phyloP scores from a whole-genome alignment of 2,329 filamentous ascomycete genomes.

The Leptographium lundbergii region DNA sequence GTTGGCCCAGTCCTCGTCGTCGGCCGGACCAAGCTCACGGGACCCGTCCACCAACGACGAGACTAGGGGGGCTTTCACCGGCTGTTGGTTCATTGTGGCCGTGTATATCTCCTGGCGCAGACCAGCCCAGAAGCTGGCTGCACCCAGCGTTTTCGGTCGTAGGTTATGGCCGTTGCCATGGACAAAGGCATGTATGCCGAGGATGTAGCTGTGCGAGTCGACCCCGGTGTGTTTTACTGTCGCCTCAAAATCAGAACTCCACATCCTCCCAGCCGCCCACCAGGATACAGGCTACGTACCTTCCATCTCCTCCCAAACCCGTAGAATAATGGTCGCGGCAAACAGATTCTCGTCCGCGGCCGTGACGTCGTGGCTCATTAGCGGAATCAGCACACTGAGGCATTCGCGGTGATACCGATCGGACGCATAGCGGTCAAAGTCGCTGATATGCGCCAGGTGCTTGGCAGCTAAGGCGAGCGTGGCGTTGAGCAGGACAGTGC shows the following conservation, averaged over 20 bases:
- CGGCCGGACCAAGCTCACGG: slow-evolving; percentile 30
- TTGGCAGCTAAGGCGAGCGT: slow-evolving; percentile 43
- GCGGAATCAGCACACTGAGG: slow-evolving; percentile 32
- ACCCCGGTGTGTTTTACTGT: slow-evolving; percentile 28
- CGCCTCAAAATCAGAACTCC: not conserved
- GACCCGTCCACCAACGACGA: slow-evolving; percentile 32
- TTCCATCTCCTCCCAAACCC: slow-evolving; percentile 44
- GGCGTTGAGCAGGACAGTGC: slow-evolving; percentile 40
- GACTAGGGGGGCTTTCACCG: slow-evolving; percentile 35
- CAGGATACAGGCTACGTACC: slow-evolving; percentile 5
- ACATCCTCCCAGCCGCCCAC: too few relatives aligned
- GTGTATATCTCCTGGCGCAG: slow-evolving; percentile 48
- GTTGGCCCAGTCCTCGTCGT: slow-evolving; percentile 47
- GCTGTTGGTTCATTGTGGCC: slow-evolving; percentile 33
- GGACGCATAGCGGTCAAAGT: slow-evolving; percentile 35
- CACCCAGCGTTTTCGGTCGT: slow-evolving; percentile 28
- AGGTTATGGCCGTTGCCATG: slow-evolving; percentile 27
- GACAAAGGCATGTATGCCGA: slow-evolving; percentile 34
- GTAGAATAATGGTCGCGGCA: slow-evolving; percentile 42
- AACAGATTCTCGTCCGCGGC: slow-evolving; percentile 37
- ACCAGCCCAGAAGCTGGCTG: slow-evolving; percentile 45
- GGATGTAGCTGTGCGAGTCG: slow-evolving; percentile 32
- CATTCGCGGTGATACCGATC: slow-evolving; percentile 42
- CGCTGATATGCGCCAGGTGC: slow-evolving; percentile 35
- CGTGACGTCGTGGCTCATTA: slow-evolving; percentile 27